These are phyloP conservation scores for Tarenaya hassleriana DNA, from an alignment of 345 rosid species.

Conservation along the genomic window DNA sequence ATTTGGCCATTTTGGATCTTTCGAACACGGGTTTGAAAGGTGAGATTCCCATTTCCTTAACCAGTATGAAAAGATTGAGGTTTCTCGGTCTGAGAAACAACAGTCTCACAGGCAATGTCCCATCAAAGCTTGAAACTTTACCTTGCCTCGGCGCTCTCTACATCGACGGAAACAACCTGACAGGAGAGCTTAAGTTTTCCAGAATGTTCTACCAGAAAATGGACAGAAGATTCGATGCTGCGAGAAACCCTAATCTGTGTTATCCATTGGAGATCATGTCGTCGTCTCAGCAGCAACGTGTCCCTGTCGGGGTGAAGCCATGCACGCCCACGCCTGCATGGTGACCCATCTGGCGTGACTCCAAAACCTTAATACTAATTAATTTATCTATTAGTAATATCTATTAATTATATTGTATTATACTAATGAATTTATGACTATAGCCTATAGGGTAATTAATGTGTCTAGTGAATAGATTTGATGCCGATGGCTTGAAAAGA, in stretches of 20 bases:
- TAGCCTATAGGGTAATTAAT: no score
- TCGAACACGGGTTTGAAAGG: slow-evolving; percentile 47
- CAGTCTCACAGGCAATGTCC: slow-evolving; percentile 50
- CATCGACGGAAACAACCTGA: slow-evolving; percentile 70
- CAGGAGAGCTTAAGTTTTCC: slow-evolving; percentile 66
- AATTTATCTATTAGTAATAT: no score
- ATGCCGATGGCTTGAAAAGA: no score
- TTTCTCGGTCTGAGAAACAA: slow-evolving; percentile 69
- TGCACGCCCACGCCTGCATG: slow-evolving; percentile 44
- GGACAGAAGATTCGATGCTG: slow-evolving; percentile 80
- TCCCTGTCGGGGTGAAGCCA: slow-evolving; percentile 62
- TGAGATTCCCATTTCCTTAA: slow-evolving; percentile 54
- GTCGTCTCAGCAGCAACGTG: slow-evolving; percentile 31
- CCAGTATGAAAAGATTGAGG: slow-evolving; percentile 58
- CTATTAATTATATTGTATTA: no score
- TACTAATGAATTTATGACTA: no score
- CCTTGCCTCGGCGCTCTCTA: slow-evolving; percentile 57
- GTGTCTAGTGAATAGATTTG: no score
- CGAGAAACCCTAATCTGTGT: slow-evolving; percentile 83
- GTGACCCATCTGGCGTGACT: slow-evolving; percentile 28
- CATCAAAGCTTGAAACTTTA: slow-evolving; percentile 53
- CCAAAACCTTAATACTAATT: slow-evolving; percentile 28
- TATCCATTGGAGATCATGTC: slow-evolving; percentile 36
- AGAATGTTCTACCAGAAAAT: slow-evolving; percentile 49
- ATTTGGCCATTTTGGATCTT: slow-evolving; percentile 62